Evolutionary conservation across 2,329 filamentous ascomycete species (phyloP).

Genomic region (Tolypocladium tropicale): DNA sequence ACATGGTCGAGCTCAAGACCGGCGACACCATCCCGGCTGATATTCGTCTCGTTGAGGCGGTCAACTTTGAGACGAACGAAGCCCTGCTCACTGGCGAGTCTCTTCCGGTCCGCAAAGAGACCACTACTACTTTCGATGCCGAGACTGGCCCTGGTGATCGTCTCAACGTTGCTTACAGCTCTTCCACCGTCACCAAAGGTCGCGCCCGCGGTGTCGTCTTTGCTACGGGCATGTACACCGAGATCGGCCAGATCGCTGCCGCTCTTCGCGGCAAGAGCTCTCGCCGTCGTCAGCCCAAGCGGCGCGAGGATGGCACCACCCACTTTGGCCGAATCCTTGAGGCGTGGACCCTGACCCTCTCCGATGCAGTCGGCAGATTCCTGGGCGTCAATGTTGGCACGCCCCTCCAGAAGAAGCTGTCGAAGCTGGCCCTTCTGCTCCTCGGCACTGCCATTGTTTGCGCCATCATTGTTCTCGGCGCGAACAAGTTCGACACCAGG

Average conservation of each 20-base stretch:
- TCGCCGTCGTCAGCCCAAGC: constrained; percentile 25
- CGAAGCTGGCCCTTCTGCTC: constrained; percentile 57
- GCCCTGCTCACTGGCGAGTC: constrained; percentile 56
- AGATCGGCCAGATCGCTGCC: constrained; percentile 51
- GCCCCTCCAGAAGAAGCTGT: constrained; percentile 58
- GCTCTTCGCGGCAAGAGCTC: constrained; percentile 28
- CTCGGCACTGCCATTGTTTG: constrained; percentile 47
- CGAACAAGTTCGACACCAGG: constrained; percentile 26
- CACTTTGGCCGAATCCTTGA: constrained; percentile 20
- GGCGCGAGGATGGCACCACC: constrained; percentile 30
- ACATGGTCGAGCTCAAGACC: constrained; percentile 42
- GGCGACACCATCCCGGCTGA: constrained; percentile 55
- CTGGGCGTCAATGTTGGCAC: constrained; percentile 48
- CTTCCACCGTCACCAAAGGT: constrained; percentile 51
- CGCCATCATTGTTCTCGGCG: constrained; percentile 33
- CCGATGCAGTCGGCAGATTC: constrained; percentile 29
- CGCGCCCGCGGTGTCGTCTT: constrained; percentile 50
- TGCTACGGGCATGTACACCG: constrained; percentile 50
- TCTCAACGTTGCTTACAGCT: constrained; percentile 52
- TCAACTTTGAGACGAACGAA: constrained; percentile 61
- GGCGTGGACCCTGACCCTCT: constrained; percentile 25
- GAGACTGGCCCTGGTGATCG: constrained; percentile 44
- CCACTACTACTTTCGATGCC: constrained; percentile 27
- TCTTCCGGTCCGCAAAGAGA: constrained; percentile 45
- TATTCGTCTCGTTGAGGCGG: constrained; percentile 42